phyloP scores from a whole-genome alignment of 2,329 filamentous ascomycete genomes.

The Apiospora aurea region DNA sequence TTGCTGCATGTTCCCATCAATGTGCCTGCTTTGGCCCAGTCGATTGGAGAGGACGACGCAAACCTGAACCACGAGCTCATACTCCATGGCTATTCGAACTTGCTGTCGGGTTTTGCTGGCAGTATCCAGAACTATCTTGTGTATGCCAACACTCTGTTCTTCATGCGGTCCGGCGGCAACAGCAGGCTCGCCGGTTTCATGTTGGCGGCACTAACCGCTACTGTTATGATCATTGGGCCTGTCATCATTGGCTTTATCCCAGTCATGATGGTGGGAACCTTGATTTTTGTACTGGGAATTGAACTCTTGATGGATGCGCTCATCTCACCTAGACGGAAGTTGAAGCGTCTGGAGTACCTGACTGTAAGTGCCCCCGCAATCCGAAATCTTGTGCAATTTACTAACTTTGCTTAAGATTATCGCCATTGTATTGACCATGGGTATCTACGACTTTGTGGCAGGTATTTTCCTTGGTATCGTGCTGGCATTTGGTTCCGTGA shows the following conservation, averaged over 20 bases:
- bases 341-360: conserved; percentile 86
- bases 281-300: conserved; percentile 95
- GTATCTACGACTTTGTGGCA: conserved; percentile 93
- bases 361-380: conserved; percentile 62
- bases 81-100: conserved; percentile 92
- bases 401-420: conserved; percentile 63
- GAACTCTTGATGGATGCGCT: conserved; percentile 90
- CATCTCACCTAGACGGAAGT: conserved; percentile 85
- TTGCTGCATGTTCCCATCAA: conserved; percentile 98
- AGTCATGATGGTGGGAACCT: conserved; percentile 92
- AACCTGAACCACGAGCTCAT: conserved; percentile 91
- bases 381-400: neutral
- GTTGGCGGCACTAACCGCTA: conserved; percentile 80
- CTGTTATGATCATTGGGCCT: conserved; percentile 85
- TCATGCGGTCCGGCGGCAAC: conserved; percentile 91
- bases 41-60: conserved; percentile 89
- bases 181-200: conserved; percentile 85
- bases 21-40: conserved; percentile 89
- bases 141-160: conserved; percentile 96
- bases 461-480: conserved; percentile 93
- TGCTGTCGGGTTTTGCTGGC: conserved; percentile 82
- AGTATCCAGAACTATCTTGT: conserved; percentile 98
- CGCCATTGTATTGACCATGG: conserved; percentile 93
- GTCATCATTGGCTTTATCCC: conserved; percentile 92
- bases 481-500: conserved; percentile 87